Percentiles rank a stretch among this genome's conserved stretches.
phyloP scores from a whole-genome alignment of 306 rosid species.

The Nissolia schottii region DNA sequence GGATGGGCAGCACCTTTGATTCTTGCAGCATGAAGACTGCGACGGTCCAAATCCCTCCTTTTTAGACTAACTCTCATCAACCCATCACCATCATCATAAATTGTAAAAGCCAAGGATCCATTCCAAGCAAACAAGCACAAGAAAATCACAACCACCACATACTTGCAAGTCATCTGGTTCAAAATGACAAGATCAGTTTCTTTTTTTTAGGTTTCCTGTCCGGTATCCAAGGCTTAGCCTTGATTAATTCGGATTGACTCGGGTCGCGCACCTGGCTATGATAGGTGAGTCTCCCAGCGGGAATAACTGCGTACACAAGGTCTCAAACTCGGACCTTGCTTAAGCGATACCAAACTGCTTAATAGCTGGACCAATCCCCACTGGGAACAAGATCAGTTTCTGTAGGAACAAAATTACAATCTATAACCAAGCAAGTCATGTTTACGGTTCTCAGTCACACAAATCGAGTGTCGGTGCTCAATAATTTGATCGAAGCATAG shows the following conservation, averaged over 20 bases:
- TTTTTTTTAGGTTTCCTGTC: too few species aligned
- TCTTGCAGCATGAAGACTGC: slow-evolving; percentile 31
- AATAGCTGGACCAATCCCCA: too few species aligned
- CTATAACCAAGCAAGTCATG: not conserved
- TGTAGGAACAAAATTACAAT: not conserved
- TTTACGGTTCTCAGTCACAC: not conserved
- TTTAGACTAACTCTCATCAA: slow-evolving; percentile 35
- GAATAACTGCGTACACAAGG: too few species aligned
- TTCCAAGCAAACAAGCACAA: slow-evolving; percentile 26
- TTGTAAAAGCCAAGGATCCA: slow-evolving; percentile 38
- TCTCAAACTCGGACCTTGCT: too few species aligned
- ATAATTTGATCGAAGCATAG: not conserved
- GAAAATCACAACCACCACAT: slow-evolving; percentile 15
- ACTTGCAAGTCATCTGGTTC: slow-evolving; percentile 31
- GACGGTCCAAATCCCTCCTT: slow-evolving; percentile 28
- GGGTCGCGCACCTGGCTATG: too few species aligned
- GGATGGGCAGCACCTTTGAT: slow-evolving; percentile 9
- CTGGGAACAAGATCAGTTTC: not conserved
- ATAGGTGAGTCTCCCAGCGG: too few species aligned
- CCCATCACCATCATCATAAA: slow-evolving; percentile 34
- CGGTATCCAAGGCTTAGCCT: too few species aligned
- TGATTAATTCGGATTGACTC: too few species aligned
- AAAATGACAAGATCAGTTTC: slow-evolving; percentile 3
- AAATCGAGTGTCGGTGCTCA: not conserved
- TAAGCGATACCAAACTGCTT: too few species aligned